Evolutionary conservation across 1,139 yeast genomes (phyloP).

Genomic region (Eremothecium gossypii): DNA sequence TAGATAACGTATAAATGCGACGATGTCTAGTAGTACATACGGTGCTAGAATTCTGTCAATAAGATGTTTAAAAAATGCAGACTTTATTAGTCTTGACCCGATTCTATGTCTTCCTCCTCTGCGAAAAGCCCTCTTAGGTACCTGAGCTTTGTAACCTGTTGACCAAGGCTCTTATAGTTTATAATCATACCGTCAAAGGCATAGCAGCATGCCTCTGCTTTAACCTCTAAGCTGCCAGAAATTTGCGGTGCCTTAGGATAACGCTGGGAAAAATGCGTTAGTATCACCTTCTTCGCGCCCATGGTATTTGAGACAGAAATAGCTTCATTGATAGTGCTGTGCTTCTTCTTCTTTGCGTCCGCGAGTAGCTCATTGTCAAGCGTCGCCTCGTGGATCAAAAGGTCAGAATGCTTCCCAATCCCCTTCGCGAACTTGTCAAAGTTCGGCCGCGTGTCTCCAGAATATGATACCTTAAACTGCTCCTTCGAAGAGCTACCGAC

Average conservation of each 20-base stretch:
- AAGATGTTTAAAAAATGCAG: neutral
- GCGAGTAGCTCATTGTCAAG: slow-evolving; percentile 70
- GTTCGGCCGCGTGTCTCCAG: slow-evolving; percentile 93
- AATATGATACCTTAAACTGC: slow-evolving; percentile 65
- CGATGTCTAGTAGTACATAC: no score
- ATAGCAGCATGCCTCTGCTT: slow-evolving; percentile 34
- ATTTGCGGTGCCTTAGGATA: slow-evolving; percentile 57
- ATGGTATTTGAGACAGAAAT: slow-evolving; percentile 57
- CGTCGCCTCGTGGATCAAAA: slow-evolving; percentile 88
- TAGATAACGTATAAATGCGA: slow-evolving; percentile 7
- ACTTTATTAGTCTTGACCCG: slow-evolving; percentile 11
- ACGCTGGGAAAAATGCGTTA: slow-evolving; percentile 91
- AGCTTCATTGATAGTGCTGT: slow-evolving; percentile 89
- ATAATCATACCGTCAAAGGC: slow-evolving; percentile 59
- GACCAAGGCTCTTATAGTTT: slow-evolving; percentile 36
- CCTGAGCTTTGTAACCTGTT: slow-evolving; percentile 26
- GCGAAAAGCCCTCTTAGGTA: slow-evolving; percentile 25
- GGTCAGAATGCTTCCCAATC: slow-evolving; percentile 61
- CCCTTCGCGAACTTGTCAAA: slow-evolving; percentile 42
- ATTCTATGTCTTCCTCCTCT: slow-evolving; percentile 23
- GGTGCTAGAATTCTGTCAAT: no score
- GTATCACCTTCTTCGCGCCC: slow-evolving; percentile 60
- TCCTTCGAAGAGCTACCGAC: slow-evolving; percentile 21
- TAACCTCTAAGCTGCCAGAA: slow-evolving; percentile 23
- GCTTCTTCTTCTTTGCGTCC: slow-evolving; percentile 77